phyloP scores from a whole-genome alignment of 148 eudicot genomes.

The Amaranthus hypochondriacus region DNA sequence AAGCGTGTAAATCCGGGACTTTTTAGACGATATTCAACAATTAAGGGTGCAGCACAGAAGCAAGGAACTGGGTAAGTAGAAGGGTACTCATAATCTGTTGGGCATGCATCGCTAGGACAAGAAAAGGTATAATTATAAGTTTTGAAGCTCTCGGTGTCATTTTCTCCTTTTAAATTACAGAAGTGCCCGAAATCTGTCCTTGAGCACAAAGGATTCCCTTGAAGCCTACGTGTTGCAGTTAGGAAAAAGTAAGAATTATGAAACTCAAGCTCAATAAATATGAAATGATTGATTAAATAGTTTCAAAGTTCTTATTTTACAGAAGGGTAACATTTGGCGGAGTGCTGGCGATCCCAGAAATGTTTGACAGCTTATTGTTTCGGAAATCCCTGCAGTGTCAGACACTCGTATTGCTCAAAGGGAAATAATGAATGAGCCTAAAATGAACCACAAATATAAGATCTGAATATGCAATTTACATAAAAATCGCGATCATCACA shows the following conservation, averaged over 20 bases:
- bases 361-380: slow-evolving; percentile 48
- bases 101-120: slow-evolving; percentile 37
- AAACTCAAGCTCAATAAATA: not conserved
- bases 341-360: slow-evolving; percentile 37
- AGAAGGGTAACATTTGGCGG: slow-evolving; percentile 62
- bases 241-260: slow-evolving; percentile 4
- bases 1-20: slow-evolving; percentile 60
- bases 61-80: slow-evolving; percentile 39
- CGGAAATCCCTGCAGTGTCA: slow-evolving; percentile 51
- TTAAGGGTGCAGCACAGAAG: slow-evolving; percentile 56
- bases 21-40: slow-evolving; percentile 53
- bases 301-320: not conserved
- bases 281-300: not conserved
- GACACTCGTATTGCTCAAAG: slow-evolving; percentile 1
- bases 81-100: slow-evolving; percentile 37
- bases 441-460: not conserved
- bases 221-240: slow-evolving; percentile 16
- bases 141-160: slow-evolving; percentile 6
- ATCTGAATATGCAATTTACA: not conserved
- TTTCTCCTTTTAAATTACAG: slow-evolving; percentile 18
- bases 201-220: slow-evolving; percentile 30
- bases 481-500: not conserved
- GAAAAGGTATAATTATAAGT: slow-evolving; percentile 7
- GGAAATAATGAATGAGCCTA: not conserved
- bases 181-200: slow-evolving; percentile 10